Base-by-base conservation (phyloP, 1,139 yeast species). In the Candida frijolesensis region DNA sequence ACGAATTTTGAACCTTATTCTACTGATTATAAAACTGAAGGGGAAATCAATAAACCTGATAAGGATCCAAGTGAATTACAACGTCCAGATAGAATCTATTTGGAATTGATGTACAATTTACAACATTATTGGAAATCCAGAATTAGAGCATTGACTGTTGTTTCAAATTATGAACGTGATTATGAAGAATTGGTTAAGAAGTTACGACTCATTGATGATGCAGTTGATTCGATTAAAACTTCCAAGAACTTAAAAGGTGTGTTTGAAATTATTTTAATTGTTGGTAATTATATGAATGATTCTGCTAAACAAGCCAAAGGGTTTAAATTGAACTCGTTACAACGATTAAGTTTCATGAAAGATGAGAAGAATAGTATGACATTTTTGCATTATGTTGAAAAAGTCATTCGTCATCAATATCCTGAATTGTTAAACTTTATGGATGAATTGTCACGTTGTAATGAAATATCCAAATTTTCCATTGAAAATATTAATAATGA, bases 281-380 rank as follows among this genome's bases (percentile, higher is more conserved):
- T 88, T 47, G 96, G 96, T 69, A 88, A 88, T 62, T 88, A 82
- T 61, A 87, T 88, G 95, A 88, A 88, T 62, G 92, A 87, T 60
- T 74, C 84, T 7, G 78, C 89, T 1, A 87, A 87, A 57, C 92
- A 87, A 64, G 94, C 95, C 0, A 84, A 80, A 57, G 96, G 96
- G 48, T 88, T 88, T 71, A 87, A 85, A 60, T 76, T 87, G 59
- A 79, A 84, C 51, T 86, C 95, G 1, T 76, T 88, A 52, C 95
- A 85, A 64, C 72, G 95, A 62, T 75, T 88, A 55, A 82, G 87
- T 42, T 87, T 87, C 59, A 83, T 87, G 75, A 88, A 88, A 57
- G 94, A 87, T 64, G 86, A 84, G 51, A 85, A 84, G 58, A 87
- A 87, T 63, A 83, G 87, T 55, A 84, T 85, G 83, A 85, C 94